Conservation (phyloP, 345 rosid species). For the Acer negundo region DNA sequence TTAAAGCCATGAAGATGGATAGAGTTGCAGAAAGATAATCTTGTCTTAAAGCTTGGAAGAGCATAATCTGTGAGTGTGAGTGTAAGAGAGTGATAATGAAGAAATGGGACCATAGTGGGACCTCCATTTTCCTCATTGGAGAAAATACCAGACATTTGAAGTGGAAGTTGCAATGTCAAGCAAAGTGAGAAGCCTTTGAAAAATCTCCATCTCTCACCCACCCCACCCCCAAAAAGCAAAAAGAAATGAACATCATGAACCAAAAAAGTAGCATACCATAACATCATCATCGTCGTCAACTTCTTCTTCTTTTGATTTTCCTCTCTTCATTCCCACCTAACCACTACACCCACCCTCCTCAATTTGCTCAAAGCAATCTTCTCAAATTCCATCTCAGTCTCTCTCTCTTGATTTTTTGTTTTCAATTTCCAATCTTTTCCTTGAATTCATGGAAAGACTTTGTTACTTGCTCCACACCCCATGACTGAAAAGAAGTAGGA, state of each 20-base stretch:
- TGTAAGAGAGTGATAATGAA: slow-evolving; percentile 14
- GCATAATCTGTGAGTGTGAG: neutral
- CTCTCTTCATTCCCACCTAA: slow-evolving; percentile 37
- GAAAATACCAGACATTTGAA: slow-evolving; percentile 27
- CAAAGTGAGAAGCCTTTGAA: slow-evolving; percentile 35
- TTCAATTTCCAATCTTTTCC: slow-evolving; percentile 29
- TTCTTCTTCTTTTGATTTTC: slow-evolving; percentile 1
- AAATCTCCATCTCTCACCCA: slow-evolving; percentile 40
- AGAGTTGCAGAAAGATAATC: neutral
- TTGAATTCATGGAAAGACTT: slow-evolving; percentile 48
- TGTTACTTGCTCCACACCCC: slow-evolving; percentile 22
- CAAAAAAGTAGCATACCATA: neutral
- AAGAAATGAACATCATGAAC: neutral
- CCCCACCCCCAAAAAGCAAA: neutral
- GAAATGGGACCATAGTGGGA: slow-evolving; percentile 29
- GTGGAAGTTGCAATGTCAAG: slow-evolving; percentile 62
- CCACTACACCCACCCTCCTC: slow-evolving; percentile 37
- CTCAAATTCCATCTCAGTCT: slow-evolving; percentile 26
- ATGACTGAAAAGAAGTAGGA: neutral
- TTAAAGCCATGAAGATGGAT: slow-evolving; percentile 6
- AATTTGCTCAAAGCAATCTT: slow-evolving; percentile 38
- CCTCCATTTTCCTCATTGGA: slow-evolving; percentile 42
- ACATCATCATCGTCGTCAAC: slow-evolving; percentile 18
- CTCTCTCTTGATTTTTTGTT: slow-evolving; percentile 1
- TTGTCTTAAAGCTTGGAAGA: slow-evolving; percentile 20